Conservation (phyloP, 2,329 filamentous ascomycete species). For the Colletotrichum simmondsii region DNA sequence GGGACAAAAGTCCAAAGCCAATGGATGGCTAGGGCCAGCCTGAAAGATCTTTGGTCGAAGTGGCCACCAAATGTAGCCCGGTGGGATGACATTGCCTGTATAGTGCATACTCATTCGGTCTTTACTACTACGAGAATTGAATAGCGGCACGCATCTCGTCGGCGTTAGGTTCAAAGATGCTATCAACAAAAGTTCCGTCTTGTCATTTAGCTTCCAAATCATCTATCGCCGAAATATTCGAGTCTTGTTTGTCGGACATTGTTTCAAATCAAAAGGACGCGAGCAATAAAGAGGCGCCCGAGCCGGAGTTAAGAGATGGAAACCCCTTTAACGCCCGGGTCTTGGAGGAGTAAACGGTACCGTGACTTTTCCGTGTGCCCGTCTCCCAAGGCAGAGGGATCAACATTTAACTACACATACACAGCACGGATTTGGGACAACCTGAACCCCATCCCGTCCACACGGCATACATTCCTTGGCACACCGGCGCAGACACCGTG, state of each 20-base stretch:
- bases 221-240: not conserved
- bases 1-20: too few relatives aligned
- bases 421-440: too few relatives aligned
- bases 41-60: too few relatives aligned
- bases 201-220: not conserved
- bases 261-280: not conserved
- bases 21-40: too few relatives aligned
- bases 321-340: not conserved
- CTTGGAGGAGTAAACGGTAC: not conserved
- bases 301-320: constrained; percentile 3
- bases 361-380: too few relatives aligned
- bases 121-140: not conserved
- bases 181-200: too few relatives aligned
- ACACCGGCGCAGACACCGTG: not conserved
- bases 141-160: not conserved
- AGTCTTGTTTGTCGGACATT: not conserved
- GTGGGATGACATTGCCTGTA: too few relatives aligned
- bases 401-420: not conserved
- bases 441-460: not conserved
- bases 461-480: not conserved
- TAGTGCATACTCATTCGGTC: too few relatives aligned
- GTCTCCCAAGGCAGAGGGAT: not conserved
- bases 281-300: not conserved
- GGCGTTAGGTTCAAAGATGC: not conserved
- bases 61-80: too few relatives aligned